A percentile compares a stretch with the other conserved stretches of the same genome.
phyloP scores from a whole-genome alignment of 1,284 basidiomycete species.

The Omphalotus olearius region DNA sequence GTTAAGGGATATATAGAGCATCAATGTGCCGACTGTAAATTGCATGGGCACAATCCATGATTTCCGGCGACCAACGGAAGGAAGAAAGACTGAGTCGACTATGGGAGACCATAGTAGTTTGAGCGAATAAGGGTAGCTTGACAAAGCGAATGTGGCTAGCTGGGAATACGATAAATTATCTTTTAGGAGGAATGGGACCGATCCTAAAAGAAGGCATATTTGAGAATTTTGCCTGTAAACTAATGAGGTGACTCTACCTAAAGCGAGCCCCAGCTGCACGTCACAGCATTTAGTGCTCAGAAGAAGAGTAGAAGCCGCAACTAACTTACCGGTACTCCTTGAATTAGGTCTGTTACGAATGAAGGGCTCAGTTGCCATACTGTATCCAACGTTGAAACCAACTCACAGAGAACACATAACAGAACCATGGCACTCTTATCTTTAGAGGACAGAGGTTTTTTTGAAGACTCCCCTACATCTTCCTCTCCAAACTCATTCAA shows the following conservation, averaged over 20 bases:
- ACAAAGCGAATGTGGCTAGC: slow-evolving; percentile 91
- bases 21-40: slow-evolving; percentile 80
- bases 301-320: slow-evolving; percentile 11
- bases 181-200: slow-evolving; percentile 94
- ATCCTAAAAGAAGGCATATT: slow-evolving; percentile 50
- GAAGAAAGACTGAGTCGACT: slow-evolving; percentile 88
- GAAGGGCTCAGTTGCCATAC: slow-evolving; percentile 13
- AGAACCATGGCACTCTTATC: slow-evolving; percentile 87
- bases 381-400: slow-evolving; percentile 9
- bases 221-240: background rate
- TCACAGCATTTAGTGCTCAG: slow-evolving; percentile 9
- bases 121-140: slow-evolving; percentile 95
- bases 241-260: slow-evolving; percentile 43
- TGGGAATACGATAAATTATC: slow-evolving; percentile 96
- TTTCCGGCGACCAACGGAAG: slow-evolving; percentile 85
- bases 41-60: slow-evolving; percentile 99
- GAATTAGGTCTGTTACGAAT: slow-evolving; percentile 70
- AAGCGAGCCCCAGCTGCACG: slow-evolving; percentile 63
- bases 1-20: slow-evolving; percentile 84
- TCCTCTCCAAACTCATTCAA: slow-evolving; percentile 31
- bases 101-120: slow-evolving; percentile 98
- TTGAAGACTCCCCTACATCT: slow-evolving; percentile 24
- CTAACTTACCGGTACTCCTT: slow-evolving; percentile 88
- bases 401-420: slow-evolving; percentile 86
- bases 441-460: slow-evolving; percentile 55